phyloP scores from a whole-genome alignment of 2,329 filamentous ascomycete genomes.

The Aureobasidium subglaciale region DNA sequence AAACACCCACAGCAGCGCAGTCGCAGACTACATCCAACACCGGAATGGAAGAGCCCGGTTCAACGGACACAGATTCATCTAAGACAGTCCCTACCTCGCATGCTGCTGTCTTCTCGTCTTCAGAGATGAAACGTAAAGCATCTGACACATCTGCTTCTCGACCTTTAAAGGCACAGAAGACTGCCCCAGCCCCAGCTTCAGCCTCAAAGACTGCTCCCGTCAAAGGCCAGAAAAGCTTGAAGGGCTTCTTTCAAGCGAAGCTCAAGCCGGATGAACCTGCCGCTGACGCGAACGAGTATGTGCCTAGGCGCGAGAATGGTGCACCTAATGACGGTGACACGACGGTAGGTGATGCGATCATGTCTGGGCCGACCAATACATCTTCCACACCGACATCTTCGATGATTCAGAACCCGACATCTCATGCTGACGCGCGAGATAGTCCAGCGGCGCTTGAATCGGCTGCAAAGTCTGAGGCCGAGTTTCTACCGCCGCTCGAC shows the following conservation, averaged over 20 bases:
- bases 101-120: background rate
- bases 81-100: background rate
- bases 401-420: background rate
- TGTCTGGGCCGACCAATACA: background rate
- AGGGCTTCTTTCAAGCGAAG: slow-evolving; percentile 72
- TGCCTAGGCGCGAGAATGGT: background rate
- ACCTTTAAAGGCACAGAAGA: slow-evolving; percentile 46
- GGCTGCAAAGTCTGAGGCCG: slow-evolving; percentile 1
- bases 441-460: background rate
- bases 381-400: background rate
- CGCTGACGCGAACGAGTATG: background rate
- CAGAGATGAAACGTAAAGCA: slow-evolving; percentile 30
- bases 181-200: slow-evolving; percentile 20
- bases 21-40: background rate
- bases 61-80: background rate
- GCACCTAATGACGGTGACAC: background rate
- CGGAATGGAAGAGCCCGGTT: background rate
- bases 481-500: slow-evolving; percentile 7
- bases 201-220: slow-evolving; percentile 23
- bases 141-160: slow-evolving; percentile 24
- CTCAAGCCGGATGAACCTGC: background rate
- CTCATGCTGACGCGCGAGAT: background rate
- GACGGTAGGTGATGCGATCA: background rate
- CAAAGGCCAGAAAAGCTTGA: slow-evolving; percentile 55
- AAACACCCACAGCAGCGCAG: background rate